phyloP scores from a whole-genome alignment of 1,284 basidiomycete species.

The Agroathelia rolfsii region DNA sequence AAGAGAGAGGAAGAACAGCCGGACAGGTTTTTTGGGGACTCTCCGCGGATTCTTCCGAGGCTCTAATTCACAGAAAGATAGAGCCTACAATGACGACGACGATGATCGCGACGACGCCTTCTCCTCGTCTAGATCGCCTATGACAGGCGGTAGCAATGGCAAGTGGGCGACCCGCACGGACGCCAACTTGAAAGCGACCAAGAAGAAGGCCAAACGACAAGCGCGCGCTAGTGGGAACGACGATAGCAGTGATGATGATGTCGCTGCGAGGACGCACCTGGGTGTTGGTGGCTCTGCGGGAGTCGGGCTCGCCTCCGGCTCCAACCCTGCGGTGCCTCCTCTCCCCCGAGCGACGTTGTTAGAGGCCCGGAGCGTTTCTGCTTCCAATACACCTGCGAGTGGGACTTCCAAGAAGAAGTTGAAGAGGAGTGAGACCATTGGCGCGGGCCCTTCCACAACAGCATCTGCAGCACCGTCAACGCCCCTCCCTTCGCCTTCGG shows the following conservation, averaged over 20 bases:
- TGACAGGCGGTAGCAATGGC: neutral
- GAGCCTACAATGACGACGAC: neutral
- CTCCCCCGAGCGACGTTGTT: too few relatives aligned
- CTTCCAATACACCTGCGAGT: too few relatives aligned
- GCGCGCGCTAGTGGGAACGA: constrained; percentile 40
- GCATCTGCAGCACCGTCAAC: neutral
- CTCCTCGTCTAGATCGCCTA: constrained; percentile 3
- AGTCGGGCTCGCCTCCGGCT: constrained; percentile 8
- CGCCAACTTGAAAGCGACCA: constrained; percentile 12
- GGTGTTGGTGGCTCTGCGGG: constrained; percentile 18
- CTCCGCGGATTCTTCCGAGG: constrained; percentile 16
- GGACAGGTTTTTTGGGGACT: constrained; percentile 18
- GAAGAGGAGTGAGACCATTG: constrained; percentile 15
- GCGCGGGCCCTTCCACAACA: neutral
- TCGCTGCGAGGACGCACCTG: constrained; percentile 5
- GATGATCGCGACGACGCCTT: neutral
- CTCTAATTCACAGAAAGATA: constrained; percentile 13
- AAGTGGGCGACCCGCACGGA: constrained; percentile 22
- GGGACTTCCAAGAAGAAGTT: constrained; percentile 7
- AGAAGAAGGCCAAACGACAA: constrained; percentile 26
- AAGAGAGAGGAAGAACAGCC: constrained; percentile 16
- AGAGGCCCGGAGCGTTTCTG: too few relatives aligned
- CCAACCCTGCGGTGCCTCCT: too few relatives aligned
- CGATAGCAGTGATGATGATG: constrained; percentile 27
- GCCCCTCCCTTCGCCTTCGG: too few relatives aligned